Evolutionary conservation across 129 eudicot genomes (phyloP).

Genomic region (Smallanthus sonchifolius): DNA sequence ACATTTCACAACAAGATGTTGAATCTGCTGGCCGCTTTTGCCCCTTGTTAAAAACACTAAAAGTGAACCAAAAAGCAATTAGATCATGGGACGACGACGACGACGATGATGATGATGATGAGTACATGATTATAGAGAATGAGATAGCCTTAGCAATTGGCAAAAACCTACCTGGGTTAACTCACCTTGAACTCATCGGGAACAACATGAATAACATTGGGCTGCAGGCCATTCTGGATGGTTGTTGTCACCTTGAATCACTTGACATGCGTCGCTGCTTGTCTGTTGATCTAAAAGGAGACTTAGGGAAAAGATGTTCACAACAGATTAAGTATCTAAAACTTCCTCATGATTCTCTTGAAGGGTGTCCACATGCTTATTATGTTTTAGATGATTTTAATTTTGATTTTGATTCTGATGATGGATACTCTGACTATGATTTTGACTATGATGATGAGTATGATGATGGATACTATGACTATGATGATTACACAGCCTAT

Average conservation of each 20-base stretch:
- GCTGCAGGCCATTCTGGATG: neutral
- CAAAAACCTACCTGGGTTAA: neutral
- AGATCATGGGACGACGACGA: too few species aligned
- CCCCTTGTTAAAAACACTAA: constrained; percentile 4
- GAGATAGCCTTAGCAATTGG: neutral
- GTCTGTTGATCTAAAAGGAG: neutral
- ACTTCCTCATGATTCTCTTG: neutral
- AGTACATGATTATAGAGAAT: neutral
- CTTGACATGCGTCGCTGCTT: neutral
- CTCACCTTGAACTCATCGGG: neutral
- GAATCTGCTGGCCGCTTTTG: neutral
- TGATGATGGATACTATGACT: neutral
- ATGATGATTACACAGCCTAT: neutral
- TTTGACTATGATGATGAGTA: neutral
- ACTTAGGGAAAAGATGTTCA: neutral
- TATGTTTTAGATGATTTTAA: too few species aligned
- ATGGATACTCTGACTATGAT: neutral
- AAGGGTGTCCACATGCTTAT: neutral
- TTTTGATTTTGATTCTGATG: neutral
- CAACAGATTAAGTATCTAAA: neutral
- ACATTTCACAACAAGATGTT: neutral
- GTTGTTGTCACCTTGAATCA: neutral
- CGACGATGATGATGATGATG: too few species aligned
- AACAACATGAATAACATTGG: neutral
- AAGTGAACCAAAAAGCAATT: neutral